Percentiles rank a stretch among this genome's conserved stretches.
Conservation (phyloP, 345 rosid species). For the Populus euphratica region DNA sequence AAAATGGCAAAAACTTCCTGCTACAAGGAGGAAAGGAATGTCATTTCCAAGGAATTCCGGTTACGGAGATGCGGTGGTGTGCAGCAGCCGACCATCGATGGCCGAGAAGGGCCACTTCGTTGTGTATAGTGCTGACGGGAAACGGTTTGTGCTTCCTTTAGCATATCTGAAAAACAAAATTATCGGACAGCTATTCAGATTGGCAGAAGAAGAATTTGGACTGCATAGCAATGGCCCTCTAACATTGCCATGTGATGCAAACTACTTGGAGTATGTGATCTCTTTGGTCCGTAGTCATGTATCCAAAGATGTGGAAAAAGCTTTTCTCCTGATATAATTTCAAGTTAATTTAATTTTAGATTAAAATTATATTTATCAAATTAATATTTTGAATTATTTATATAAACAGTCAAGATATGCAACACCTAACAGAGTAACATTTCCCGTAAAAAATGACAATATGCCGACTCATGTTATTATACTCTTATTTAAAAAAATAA, state of each 20-base stretch:
- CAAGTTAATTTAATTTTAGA: too few relatives aligned
- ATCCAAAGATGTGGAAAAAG: slow-evolving; percentile 1
- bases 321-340: neutral
- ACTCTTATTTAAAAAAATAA: too few relatives aligned
- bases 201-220: slow-evolving; percentile 17
- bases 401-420: too few relatives aligned
- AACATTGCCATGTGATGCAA: slow-evolving; percentile 13
- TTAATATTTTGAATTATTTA: too few relatives aligned
- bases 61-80: neutral
- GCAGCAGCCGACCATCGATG: neutral
- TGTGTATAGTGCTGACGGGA: slow-evolving; percentile 7
- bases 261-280: neutral
- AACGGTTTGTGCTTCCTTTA: slow-evolving; percentile 7
- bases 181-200: slow-evolving; percentile 5
- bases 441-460: too few relatives aligned
- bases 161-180: slow-evolving; percentile 6
- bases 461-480: too few relatives aligned
- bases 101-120: slow-evolving; percentile 13
- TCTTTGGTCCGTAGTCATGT: neutral
- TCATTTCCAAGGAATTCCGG: neutral
- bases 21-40: neutral
- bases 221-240: slow-evolving; percentile 13
- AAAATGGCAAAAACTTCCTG: neutral
- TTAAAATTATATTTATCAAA: too few relatives aligned
- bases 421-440: too few relatives aligned